Evolutionary conservation across 805 yeast species (phyloP), one percentile per base, ranked within the genome.

Genomic region (Wickerhamiella lipophila): DNA sequence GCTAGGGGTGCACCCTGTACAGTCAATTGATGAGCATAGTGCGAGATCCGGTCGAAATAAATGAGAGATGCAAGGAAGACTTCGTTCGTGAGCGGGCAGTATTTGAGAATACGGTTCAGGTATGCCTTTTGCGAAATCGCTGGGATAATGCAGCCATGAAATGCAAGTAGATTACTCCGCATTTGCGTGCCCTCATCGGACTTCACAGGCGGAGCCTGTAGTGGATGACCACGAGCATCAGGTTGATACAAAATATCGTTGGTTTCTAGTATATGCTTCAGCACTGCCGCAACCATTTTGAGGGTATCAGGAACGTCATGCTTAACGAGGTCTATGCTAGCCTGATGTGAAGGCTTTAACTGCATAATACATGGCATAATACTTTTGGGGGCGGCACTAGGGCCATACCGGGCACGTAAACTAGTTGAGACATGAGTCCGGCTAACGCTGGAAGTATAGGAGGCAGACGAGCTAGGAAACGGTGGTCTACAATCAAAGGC

Each of bases 81-180:
- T 63, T 92, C 97, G 65, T 89, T 89, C 2, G 98, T 88, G n/a
- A 92, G 92, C 0, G 99, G 97, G 64, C 99, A 92, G 67, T 92
- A 92, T 65, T 89, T 89, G 62, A 89, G 76, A 25, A 92, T 89
- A 60, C 98, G 78, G 39, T 85, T 76, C 52, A 92, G 72, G 62
- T 92, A 92, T 18, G 94, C 92, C 58, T 86, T 87, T 43, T 92
- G 73, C 11, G 88, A 77, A 48, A 92, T 92, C n/a, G 94, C 95
- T 1, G 98, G 98, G 8, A 92, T 81, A 61, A 89, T 94, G 51
- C 94, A 79, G 15, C 98, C 98, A 64, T 87, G 95, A 64, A 92
- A 92, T 42, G 95, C 92, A 50, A 89, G 68, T 3, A 89, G 84
- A 19, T 59, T 46, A 11, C 19, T 40, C 35, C 54, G 54, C 47